Evolutionary conservation across 495 filamentous ascomycete species (phyloP).

Genomic region (Tuber aestivum): DNA sequence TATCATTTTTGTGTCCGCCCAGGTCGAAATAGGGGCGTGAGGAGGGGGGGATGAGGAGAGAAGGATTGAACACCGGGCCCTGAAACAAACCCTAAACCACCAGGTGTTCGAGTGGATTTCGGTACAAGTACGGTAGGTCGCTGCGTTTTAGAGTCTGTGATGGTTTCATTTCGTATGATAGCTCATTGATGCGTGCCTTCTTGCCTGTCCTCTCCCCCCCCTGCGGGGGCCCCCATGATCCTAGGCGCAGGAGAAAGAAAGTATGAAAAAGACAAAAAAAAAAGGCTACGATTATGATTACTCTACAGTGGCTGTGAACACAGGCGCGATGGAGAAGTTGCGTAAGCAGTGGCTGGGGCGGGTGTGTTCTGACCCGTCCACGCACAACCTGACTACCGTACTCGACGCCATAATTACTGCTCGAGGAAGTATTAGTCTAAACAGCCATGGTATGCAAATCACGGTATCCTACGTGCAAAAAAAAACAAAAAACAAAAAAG

Average conservation of each 20-base stretch:
- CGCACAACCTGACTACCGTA: no score
- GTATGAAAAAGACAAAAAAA: background rate
- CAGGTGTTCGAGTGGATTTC: background rate
- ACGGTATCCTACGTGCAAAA: background rate
- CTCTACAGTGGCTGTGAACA: background rate
- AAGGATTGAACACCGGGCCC: background rate
- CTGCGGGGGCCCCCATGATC: no score
- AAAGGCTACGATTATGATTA: background rate
- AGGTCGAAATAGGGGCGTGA: background rate
- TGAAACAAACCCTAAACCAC: conserved; percentile 4
- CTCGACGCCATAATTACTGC: no score
- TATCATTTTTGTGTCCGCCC: background rate
- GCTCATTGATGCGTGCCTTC: background rate
- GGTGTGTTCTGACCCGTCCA: background rate
- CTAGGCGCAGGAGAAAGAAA: no score
- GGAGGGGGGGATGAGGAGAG: no score
- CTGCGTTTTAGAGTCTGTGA: background rate
- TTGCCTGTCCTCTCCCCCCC: background rate
- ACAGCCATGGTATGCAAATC: background rate
- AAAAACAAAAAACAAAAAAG: background rate
- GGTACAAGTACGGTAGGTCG: background rate
- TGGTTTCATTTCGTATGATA: background rate
- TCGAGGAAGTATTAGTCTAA: no score
- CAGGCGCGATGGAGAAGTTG: background rate
- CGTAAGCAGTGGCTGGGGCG: background rate